Conservation (phyloP, 1,284 basidiomycete genomes). For the Boletus sp. region DNA sequence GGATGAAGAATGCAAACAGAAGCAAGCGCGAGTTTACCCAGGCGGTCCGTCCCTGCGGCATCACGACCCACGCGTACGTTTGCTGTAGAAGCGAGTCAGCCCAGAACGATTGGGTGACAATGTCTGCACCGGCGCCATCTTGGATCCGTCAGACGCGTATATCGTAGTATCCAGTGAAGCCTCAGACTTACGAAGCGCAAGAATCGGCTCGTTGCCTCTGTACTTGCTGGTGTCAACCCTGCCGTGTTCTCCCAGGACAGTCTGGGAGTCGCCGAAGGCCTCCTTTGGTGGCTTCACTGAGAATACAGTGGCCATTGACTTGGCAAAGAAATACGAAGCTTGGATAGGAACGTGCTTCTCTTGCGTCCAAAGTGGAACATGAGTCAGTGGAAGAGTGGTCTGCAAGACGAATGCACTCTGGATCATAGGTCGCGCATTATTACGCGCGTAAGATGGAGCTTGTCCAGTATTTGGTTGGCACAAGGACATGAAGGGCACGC, state of each 20-base stretch:
- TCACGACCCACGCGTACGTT: conserved; percentile 63
- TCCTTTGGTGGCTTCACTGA: conserved; percentile 52
- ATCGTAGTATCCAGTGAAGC: neutral
- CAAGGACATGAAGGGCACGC: conserved; percentile 17
- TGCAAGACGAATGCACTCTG: conserved; percentile 11
- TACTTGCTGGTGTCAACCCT: neutral
- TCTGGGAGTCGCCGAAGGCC: conserved; percentile 12
- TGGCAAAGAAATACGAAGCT: conserved; percentile 58
- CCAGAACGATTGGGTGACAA: conserved; percentile 57
- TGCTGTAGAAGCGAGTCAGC: conserved; percentile 57
- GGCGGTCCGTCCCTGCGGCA: conserved; percentile 69
- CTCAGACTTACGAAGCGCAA: conserved; percentile 64
- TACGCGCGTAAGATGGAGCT: neutral
- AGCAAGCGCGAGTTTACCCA: conserved; percentile 50
- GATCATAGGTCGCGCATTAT: neutral
- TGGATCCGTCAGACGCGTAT: neutral
- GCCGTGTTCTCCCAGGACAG: neutral
- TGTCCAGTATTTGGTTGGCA: conserved; percentile 2
- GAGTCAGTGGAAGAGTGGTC: conserved; percentile 42
- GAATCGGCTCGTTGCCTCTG: conserved; percentile 48
- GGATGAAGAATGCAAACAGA: neutral
- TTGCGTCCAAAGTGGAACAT: conserved; percentile 42
- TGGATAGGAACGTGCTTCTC: conserved; percentile 40
- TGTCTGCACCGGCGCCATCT: conserved; percentile 82
- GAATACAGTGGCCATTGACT: conserved; percentile 57